Evolutionary conservation across 257 asterid species (phyloP), one percentile per base, ranked within the genome.

Genomic region (Fraxinus quadrangulata): DNA sequence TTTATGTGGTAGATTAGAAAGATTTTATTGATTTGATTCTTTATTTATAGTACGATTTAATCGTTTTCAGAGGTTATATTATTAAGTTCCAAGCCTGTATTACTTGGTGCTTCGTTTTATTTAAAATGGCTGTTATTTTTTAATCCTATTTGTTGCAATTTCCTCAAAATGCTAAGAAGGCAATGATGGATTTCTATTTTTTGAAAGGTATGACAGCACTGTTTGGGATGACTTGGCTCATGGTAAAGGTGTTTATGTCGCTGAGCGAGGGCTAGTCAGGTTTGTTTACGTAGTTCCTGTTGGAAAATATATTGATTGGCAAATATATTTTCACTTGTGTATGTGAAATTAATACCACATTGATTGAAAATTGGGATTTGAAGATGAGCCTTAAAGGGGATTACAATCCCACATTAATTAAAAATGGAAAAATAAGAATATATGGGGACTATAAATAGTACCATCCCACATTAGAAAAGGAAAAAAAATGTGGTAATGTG

Each of bases 151-250:
- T 30, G 33, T 30, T 30, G 33, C 3, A 2, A 30, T 30, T 30
- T 30, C 33, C 33, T 30, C 33, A 30, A 30, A 30, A 30, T 30
- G 33, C 33, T 30, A 30, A 1, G 33, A 30, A 30, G 33, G 72
- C 36, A 56, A 30, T 67, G 75, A 74, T 76, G 74, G 23, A 21
- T 21, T 73, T 81, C 78, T n/a, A 40, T 77, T 72, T 70, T 71
- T 37, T 70, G 30, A 11, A 84, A 96, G 99, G 88, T 96, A 93
- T 82, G 99, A 96, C 89, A 97, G 99, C 84, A 96, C 99, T 75
- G 98, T 96, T 45, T 96, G 99, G 99, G 99, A 96, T 90, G 99
- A 96, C 84, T 74, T 86, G 86, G 99, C 99, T 71, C 99, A 96
- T 86, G 99, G 99, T 31, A 92, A 90, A 84, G 98, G 99, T 70